These are phyloP conservation scores for Trichoderma orchidacearum DNA, from an alignment of 495 filamentous ascomycete species.

Conservation along the genomic window DNA sequence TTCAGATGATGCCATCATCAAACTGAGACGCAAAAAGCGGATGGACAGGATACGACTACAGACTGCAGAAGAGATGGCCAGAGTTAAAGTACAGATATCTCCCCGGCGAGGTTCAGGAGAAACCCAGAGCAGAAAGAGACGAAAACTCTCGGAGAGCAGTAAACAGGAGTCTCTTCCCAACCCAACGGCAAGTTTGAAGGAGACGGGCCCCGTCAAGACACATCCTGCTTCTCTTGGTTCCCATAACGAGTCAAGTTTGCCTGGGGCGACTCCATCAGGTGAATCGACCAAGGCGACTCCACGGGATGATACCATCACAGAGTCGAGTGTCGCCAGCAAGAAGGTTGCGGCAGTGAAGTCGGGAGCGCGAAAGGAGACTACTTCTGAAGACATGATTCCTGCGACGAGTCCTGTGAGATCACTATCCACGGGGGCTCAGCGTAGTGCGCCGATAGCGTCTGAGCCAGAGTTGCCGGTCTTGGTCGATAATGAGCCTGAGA, in stretches of 20 bases:
- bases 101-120: neutral
- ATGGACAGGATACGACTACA: neutral
- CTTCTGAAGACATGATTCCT: neutral
- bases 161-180: neutral
- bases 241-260: neutral
- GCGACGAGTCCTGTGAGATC: constrained; percentile 2
- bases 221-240: neutral
- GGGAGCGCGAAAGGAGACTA: neutral
- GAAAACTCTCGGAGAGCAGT: neutral
- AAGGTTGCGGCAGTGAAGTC: no score
- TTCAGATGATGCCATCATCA: constrained; percentile 8
- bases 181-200: neutral
- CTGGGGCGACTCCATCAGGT: neutral
- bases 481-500: neutral
- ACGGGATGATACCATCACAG: neutral
- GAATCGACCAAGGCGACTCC: neutral
- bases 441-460: neutral
- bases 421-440: neutral
- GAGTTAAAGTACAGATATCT: neutral
- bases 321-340: neutral
- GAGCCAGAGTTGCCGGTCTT: neutral
- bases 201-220: neutral
- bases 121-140: neutral
- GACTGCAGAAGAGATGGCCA: neutral
- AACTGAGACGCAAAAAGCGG: neutral